Evolutionary conservation across 148 eudicot genomes (phyloP), one percentile per base, ranked within the genome.

Genomic region (Polygonum maritimum): DNA sequence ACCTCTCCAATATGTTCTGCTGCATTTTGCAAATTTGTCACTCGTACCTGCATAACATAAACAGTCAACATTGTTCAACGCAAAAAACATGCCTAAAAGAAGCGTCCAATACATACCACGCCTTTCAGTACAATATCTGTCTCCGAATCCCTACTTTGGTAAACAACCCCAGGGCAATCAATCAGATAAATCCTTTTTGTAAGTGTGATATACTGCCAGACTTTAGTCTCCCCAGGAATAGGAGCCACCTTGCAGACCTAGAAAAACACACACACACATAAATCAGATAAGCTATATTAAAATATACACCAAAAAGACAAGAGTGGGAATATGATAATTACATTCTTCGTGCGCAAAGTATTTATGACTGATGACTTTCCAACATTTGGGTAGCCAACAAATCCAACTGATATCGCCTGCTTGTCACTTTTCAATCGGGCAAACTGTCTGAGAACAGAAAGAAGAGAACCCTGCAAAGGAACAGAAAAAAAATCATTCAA

Each of bases 151-250:
- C 41, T 84, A 73, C 82, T 88, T 26, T 85, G 91, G 83, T 95
- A 95, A 62, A 95, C 96, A 78, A 90, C 97, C 75, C 98, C 98
- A 76, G 97, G 98, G 84, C 96, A 92, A 74, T 95, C 97, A 76
- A 90, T 90, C 82, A 95, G 85, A 77, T 84, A 90, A 76, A 95
- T 90, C 82, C 78, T 88, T 84, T 95, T 92, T 9, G 97, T 95
- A 54, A 95, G 97, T 73, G 99, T 90, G 44, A 95, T 90, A 78
- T 90, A 92, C 71, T 92, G 96, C 96, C 92, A 92, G 71, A 92
- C 97, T 86, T 94, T 92, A 77, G 99, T 95, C 84, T 95, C 99
- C 80, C 99, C 99, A 7, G 99, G 99, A 76, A 92, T 95, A 38
- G 97, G 99, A 82, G 92, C 97, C 71, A 90, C 96, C 83, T 92